Evolutionary conservation across 345 rosid genomes (phyloP).

Genomic region (Nasturtium officinale): DNA sequence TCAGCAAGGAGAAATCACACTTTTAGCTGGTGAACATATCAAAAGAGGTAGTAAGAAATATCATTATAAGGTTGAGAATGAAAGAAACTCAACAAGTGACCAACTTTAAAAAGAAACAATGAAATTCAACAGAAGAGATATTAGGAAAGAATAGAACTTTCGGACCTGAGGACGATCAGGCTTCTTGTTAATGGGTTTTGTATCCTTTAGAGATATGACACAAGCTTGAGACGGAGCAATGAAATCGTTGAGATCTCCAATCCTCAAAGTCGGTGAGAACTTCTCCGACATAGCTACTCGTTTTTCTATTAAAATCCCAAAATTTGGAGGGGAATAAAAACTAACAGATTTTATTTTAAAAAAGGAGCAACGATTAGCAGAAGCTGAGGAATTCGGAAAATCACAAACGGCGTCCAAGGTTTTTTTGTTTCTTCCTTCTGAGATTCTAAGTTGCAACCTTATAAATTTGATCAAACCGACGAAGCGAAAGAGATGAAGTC

Average conservation of each 20-base stretch:
- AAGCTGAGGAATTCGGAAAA: constrained; percentile 16
- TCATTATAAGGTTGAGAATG: background rate
- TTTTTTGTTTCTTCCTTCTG: background rate
- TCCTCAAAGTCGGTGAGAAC: constrained; percentile 80
- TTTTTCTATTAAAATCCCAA: background rate
- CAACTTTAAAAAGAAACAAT: constrained; percentile 15
- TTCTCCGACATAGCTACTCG: constrained; percentile 67
- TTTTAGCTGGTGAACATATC: constrained; percentile 3
- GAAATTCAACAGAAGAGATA: background rate
- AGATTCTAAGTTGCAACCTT: background rate
- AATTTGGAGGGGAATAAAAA: background rate
- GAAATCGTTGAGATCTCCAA: constrained; percentile 95
- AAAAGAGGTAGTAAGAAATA: background rate
- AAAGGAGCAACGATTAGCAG: background rate
- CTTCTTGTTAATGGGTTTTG: constrained; percentile 50
- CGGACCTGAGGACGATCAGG: constrained; percentile 64
- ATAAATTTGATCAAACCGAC: constrained; percentile 17
- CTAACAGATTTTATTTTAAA: background rate
- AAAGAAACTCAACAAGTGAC: background rate
- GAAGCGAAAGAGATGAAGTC: background rate
- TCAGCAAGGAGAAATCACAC: constrained; percentile 1
- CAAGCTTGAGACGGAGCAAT: constrained; percentile 93
- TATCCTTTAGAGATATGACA: constrained; percentile 66
- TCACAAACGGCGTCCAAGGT: constrained; percentile 8
- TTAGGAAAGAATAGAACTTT: background rate